These are phyloP conservation scores for Eucommia ulmoides DNA, from an alignment of 257 asterid genomes.

Conservation along the genomic window DNA sequence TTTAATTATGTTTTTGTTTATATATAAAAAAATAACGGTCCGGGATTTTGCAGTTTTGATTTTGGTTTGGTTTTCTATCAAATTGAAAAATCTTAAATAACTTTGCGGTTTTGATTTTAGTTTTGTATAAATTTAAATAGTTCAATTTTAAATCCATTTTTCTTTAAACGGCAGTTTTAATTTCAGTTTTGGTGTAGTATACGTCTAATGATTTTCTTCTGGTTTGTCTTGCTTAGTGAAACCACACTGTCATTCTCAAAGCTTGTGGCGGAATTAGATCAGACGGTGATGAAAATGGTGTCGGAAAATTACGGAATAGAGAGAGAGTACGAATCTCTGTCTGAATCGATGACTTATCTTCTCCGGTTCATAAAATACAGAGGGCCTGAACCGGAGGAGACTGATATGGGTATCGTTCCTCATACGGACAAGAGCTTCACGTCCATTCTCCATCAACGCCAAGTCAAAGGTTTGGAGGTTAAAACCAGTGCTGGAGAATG, in stretches of 20 bases:
- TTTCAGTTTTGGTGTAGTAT: too few relatives aligned
- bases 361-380: constrained; percentile 28
- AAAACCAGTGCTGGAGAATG: constrained; percentile 19
- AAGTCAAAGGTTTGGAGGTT: constrained; percentile 23
- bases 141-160: too few relatives aligned
- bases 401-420: constrained; percentile 23
- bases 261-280: constrained; percentile 25
- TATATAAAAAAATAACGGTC: too few relatives aligned
- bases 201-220: too few relatives aligned
- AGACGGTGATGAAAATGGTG: constrained; percentile 35
- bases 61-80: too few relatives aligned
- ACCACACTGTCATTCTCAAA: constrained; percentile 18
- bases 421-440: constrained; percentile 41
- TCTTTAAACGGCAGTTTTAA: too few relatives aligned
- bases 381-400: constrained; percentile 12
- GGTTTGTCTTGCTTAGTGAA: constrained; percentile 13
- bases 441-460: constrained; percentile 27
- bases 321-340: constrained; percentile 11
- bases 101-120: too few relatives aligned
- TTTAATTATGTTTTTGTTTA: too few relatives aligned
- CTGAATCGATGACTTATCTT: constrained; percentile 20
- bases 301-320: constrained; percentile 18
- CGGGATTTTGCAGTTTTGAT: too few relatives aligned
- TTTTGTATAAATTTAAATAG: too few relatives aligned
- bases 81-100: too few relatives aligned